Evolutionary conservation across 306 rosid genomes (phyloP), one percentile per base, ranked within the genome.

Genomic region (Vachellia collinsii): DNA sequence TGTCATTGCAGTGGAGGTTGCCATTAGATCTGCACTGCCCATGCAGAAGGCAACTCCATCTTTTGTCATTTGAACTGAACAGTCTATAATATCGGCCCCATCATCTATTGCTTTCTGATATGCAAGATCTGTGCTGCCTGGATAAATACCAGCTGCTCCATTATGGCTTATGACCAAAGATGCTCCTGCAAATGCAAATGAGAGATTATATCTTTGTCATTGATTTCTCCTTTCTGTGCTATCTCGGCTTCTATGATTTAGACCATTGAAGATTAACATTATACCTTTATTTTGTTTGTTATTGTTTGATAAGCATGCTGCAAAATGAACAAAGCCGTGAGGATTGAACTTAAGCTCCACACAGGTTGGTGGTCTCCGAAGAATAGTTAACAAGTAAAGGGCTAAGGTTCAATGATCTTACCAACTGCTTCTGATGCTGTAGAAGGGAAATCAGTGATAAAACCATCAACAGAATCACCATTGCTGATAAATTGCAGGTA

Each of bases 51-150:
- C 86, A 61, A 88, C 89, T 62, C 94, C 94, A 70, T 95, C 99
- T 79, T 91, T 92, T 50, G 98, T 85, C 86, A 95, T 82, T 85
- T 95, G 99, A 70, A 95, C 97, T 11, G 97, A 76, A 88, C 99
- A 93, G 85, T 95, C 99, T 63, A 95, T 90, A 16, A 95, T 83
- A 80, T 95, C 97, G 1, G 91, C 86, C 0, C 97, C 98, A 38
- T 92, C 97, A 17, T 84, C 85, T 78, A 95, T 69, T 59, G 99
- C 97, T 82, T 76, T 82, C 66, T 90, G 83, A 71, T 95, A 95
- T 74, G 99, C 93, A 69, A 95, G 89, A 86, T 95, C 98, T 0
- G 96, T 88, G 88, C 88, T 48, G 43, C 96, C 96, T 6, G 99
- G 97, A 78, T 82, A 95, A 72, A 86, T 68, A 47, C 97, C 94